Evolutionary conservation across 2,329 filamentous ascomycete species (phyloP).

Genomic region (Penicillium sp.): DNA sequence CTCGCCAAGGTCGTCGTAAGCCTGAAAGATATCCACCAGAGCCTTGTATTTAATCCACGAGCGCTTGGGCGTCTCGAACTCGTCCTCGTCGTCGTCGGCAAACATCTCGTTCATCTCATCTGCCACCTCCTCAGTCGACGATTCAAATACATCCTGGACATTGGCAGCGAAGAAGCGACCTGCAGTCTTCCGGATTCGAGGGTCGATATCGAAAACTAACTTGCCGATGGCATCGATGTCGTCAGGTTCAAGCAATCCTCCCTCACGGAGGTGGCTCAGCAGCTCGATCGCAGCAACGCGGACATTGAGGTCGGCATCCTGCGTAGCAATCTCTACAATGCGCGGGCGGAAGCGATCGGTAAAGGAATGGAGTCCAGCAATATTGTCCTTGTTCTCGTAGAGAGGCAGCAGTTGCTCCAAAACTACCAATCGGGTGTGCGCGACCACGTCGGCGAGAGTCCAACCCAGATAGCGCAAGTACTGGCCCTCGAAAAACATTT

Average conservation of each 20-base stretch:
- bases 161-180: conserved; percentile 89
- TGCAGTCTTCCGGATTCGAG: conserved; percentile 82
- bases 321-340: conserved; percentile 88
- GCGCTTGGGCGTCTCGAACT: conserved; percentile 72
- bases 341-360: conserved; percentile 87
- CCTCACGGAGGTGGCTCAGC: conserved; percentile 77
- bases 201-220: conserved; percentile 85
- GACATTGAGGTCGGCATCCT: conserved; percentile 78
- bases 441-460: conserved; percentile 82
- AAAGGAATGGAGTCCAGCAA: conserved; percentile 77
- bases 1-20: conserved; percentile 70
- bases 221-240: conserved; percentile 88
- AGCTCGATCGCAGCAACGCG: conserved; percentile 79
- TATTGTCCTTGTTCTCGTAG: conserved; percentile 77
- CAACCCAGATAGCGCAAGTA: conserved; percentile 94
- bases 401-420: conserved; percentile 78
- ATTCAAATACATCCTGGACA: conserved; percentile 77
- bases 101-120: conserved; percentile 77
- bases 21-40: conserved; percentile 77
- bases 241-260: conserved; percentile 83
- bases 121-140: conserved; percentile 79
- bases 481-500: conserved; percentile 84
- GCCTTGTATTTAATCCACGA: conserved; percentile 94
- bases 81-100: conserved; percentile 68
- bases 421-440: conserved; percentile 78